A percentile compares a stretch with the other conserved stretches of the same genome.
phyloP scores from a whole-genome alignment of 805 yeast species.

The Scheffersomyces ergatensis region DNA sequence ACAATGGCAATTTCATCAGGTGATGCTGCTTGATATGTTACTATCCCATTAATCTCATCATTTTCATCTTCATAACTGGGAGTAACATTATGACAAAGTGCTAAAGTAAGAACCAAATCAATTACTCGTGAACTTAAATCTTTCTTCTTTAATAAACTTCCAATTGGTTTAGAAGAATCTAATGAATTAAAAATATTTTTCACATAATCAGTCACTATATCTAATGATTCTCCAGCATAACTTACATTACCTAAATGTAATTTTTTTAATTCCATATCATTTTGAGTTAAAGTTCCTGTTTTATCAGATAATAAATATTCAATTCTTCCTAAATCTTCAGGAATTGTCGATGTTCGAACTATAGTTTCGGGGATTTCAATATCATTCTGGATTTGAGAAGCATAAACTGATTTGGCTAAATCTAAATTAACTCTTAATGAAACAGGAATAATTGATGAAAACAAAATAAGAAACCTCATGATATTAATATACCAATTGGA shows the following conservation, averaged over 20 bases:
- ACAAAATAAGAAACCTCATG: conserved; percentile 84
- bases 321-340: conserved; percentile 95
- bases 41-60: conserved; percentile 39
- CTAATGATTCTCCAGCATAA: conserved; percentile 89
- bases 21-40: conserved; percentile 92
- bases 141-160: conserved; percentile 38
- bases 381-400: conserved; percentile 92
- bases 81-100: conserved; percentile 96
- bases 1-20: conserved; percentile 99
- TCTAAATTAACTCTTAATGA: conserved; percentile 92
- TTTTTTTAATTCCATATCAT: conserved; percentile 95
- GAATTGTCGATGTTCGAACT: conserved; percentile 95
- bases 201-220: conserved; percentile 75
- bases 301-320: conserved; percentile 91
- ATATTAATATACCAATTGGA: conserved; percentile 85
- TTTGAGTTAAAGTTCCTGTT: conserved; percentile 96
- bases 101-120: conserved; percentile 77
- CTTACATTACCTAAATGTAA: conserved; percentile 91
- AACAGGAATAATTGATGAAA: conserved; percentile 95
- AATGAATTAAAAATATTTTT: conserved; percentile 20
- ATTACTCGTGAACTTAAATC: conserved; percentile 75
- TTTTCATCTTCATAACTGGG: conserved; percentile 75
- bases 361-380: conserved; percentile 75
- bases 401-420: conserved; percentile 93
- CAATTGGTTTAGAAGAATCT: conserved; percentile 14